Evolutionary conservation across 805 yeast species (phyloP), one percentile per base, ranked within the genome.

Genomic region (Starmerella sp.): DNA sequence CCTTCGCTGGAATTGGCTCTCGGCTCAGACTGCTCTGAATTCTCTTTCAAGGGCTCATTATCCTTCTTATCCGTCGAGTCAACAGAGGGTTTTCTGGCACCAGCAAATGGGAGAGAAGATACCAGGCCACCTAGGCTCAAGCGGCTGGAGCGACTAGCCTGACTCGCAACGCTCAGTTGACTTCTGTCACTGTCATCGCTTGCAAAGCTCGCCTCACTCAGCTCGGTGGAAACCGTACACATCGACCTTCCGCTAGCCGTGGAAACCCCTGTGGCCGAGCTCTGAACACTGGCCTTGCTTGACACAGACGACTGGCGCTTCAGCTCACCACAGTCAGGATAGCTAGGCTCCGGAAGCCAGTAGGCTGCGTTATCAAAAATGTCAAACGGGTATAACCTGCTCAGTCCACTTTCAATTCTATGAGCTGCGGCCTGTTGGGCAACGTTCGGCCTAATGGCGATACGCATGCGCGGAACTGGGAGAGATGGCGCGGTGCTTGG

Each of bases 291-390:
- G 15, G 50, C 41, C 11, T 22, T 17, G 17, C 50, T 47, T 8
- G 41, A 22, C 31, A 47, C 50, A 6, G 50, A 47, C 5, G 41
- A 17, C 17, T 36, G 39, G 1, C 50, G 15, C 41, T 47, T 28
- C 30, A 47, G 22, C 1, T 30, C 37, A 15, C 4, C 10, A n/a
- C 7, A 5, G 6, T 30, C 37, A 9, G 38, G 41, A 7, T 15
- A 11, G 5, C 13, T n/a, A 3, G 38, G 51, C 13, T 54, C 57
- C 2, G 50, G 14, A 17, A 49, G 53, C 54, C 59, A 59, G 58
- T 70, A 70, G 13, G 71, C 71, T n/a, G 63, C 62, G 36, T 66
- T 69, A 54, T 70, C 73, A 57, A 69, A 69, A 10, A 69, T 69
- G 52, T 70, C 73, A 57, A 62, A 70, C 15, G 71, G 66, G 53